Base-by-base conservation (phyloP, 1,284 basidiomycete species). In the Moesziomyces parantarcticus region DNA sequence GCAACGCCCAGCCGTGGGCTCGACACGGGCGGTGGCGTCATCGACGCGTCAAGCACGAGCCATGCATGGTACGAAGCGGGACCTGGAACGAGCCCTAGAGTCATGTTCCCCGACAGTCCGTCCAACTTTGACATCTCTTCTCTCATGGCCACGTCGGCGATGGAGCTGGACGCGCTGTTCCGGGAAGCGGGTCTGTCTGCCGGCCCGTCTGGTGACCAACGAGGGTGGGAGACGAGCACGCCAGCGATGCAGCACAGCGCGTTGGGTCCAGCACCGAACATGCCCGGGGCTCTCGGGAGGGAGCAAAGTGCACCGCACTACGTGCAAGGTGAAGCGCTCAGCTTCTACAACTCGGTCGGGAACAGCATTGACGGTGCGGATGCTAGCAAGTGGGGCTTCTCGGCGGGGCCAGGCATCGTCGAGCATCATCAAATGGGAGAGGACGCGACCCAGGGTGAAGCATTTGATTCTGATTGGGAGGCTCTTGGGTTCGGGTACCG, bases 111-210 rank as follows among this genome's bases (percentile, higher is more conserved):
- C 1, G 58, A 73, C 52, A 73, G 70, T 43, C 70, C 70, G 20
- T 68, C 65, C 16, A 64, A 73, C 23, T 49, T 73, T n/a, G 70
- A 73, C 34, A 68, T 68, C 26, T 67, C 60, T 5, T 73, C 70
- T 8, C 49, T 73, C 43, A 73, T 73, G 70, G 70, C 70, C 8
- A 47, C 58, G 1, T 73, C 70, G n/a, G 70, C 70, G 39, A 73
- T 73, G 70, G 70, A 73, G 52, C 61, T 73, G 11, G 70, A 73
- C 39, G 58, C 61, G 5, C 46, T 73, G 1, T 73, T 73, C 49
- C 48, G 58, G n/a, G 70, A 73, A 39, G 64, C 70, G 11, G 70
- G 64, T 1, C 40, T 67, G 47, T 59, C 70, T 10, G 48, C 69
- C 3, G 69, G 69, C 3, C 63, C 63, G 0, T 50, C 58, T 5